Percentiles rank a stretch among this genome's conserved stretches.
phyloP scores from a whole-genome alignment of 495 filamentous ascomycete genomes.

The Aspergillus indologenus region DNA sequence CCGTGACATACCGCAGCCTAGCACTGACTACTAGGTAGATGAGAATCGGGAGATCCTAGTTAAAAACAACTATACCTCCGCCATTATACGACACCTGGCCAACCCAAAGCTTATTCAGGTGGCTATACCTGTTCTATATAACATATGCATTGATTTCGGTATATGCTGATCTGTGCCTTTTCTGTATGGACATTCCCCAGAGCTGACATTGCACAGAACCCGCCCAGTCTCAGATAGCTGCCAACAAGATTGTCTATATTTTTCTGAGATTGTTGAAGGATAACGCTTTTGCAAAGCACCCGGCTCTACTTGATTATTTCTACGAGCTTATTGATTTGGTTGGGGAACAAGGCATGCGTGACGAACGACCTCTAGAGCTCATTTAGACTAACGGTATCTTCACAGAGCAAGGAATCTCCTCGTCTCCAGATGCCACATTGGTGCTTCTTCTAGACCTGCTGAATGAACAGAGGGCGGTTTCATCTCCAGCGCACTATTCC shows the following conservation, averaged over 20 bases:
- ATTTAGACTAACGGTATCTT: slow-evolving; percentile 8
- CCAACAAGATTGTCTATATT: slow-evolving; percentile 49
- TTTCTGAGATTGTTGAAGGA: slow-evolving; percentile 38
- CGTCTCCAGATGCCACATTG: slow-evolving; percentile 41
- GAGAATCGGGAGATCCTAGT: slow-evolving; percentile 68
- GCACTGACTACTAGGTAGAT: slow-evolving; percentile 47
- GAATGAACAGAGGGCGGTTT: slow-evolving; percentile 19
- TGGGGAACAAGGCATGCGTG: slow-evolving; percentile 39
- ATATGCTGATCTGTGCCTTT: slow-evolving; percentile 6
- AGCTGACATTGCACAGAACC: slow-evolving; percentile 34
- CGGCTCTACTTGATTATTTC: slow-evolving; percentile 35
- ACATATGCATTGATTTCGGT: slow-evolving; percentile 76
- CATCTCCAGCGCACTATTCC: slow-evolving; percentile 33
- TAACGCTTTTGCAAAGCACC: slow-evolving; percentile 28
- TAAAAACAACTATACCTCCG: slow-evolving; percentile 52
- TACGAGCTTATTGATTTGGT: slow-evolving; percentile 41
- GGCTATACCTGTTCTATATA: slow-evolving; percentile 66
- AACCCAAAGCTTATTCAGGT: slow-evolving; percentile 52
- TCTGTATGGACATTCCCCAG: not conserved
- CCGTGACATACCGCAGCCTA: not conserved
- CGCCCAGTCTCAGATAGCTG: slow-evolving; percentile 61
- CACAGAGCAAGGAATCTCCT: slow-evolving; percentile 35
- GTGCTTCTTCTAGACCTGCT: slow-evolving; percentile 36
- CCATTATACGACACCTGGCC: slow-evolving; percentile 51
- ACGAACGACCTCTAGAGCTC: not conserved